Base-by-base conservation (phyloP, 202 grass and related monocot genomes). In the Carex sylvatica region DNA sequence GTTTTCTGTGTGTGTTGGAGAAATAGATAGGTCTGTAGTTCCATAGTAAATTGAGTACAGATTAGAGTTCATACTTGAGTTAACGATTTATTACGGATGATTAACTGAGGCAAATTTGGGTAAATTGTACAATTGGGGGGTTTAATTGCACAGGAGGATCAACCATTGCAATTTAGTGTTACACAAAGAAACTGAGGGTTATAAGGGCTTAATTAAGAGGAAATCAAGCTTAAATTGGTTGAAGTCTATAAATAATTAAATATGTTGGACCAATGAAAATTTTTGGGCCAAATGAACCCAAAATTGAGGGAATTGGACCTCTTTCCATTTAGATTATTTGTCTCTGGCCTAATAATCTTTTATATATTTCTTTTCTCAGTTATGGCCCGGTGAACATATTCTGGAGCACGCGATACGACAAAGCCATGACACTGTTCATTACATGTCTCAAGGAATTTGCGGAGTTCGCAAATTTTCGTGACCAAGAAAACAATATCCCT, bases 341-440 rank as follows among this genome's bases (percentile, higher is more conserved):
- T 79, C n/a, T 79, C 54, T 60, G 74, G 36, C 22, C 44, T 64
- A 22, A 77, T n/a, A 51, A 60, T 2, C 24, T 42, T 36, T 66
- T 80, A 80, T 74, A 40, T 86, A 61, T 73, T 52, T 76, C 74
- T 36, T 61, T 84, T 51, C 82, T 62, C 88, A 99, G 93, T 87
- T 99, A 96, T 96, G 96, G 93, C 65, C 96, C 96, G 12, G 96
- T 99, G 53, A 99, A 99, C 87, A 86, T 99, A 82, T 99, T 99
- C 79, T 99, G 96, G 96, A 99, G 91, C 86, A 99, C 93, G 38
- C 85, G 93, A 30, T 99, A 93, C 76, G 93, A 99, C 85, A 96
- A 99, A 89, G 96, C 93, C 23, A 99, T 99, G 96, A 93, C 88
- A 83, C 91, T 92, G 79, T 99, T 96, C 76, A 86, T 96, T 22